Evolutionary conservation across 257 asterid species (phyloP), one percentile per base, ranked within the genome.

Genomic region (Capsicum baccatum): DNA sequence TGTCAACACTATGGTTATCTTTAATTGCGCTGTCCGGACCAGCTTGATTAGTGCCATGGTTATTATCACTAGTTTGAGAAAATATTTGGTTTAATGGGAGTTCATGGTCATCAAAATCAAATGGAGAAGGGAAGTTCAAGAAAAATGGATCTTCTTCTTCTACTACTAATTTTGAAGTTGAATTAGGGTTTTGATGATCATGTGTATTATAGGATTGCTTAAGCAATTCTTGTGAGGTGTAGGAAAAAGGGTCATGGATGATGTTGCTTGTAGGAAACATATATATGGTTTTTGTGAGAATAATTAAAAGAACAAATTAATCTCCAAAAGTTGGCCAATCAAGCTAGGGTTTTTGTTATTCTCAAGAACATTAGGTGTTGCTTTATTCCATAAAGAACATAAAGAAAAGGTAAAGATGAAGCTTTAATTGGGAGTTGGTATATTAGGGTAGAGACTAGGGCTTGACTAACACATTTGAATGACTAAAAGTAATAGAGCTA

Each of bases 21-120:
- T 80, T 42, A 5, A 19, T 79, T 56, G n/a, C 6, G 14, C n/a
- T 48, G 44, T 47, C 19, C 0, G 4, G 10, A 26, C 67, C n/a
- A 33, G 14, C 19, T 59, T 8, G 33, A 33, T 13, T 66, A 42
- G 0, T 9, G 8, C 74, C 83, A 74, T 54, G 42, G 44, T 84
- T n/a, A 70, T 84, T n/a, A 70, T 47, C 55, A 62, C 56, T 68
- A 60, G 55, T 85, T 60, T 88, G 95, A 56, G 88, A 73, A 12
- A 89, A 39, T 14, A 85, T 89, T 78, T 88, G 90, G 87, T 83
- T 83, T 76, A 91, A 73, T 42, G 92, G 91, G 58, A 87, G 79
- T 35, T 91, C 92, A n/a, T 84, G 87, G 11, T 91, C 91, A 59
- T 91, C 94, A 55, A 91, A 79, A 26, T 26, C 33, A 70, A 91